Evolutionary conservation across 768 basidiomycete genomes (phyloP).

Genomic region (Xerocomellus intermedius): DNA sequence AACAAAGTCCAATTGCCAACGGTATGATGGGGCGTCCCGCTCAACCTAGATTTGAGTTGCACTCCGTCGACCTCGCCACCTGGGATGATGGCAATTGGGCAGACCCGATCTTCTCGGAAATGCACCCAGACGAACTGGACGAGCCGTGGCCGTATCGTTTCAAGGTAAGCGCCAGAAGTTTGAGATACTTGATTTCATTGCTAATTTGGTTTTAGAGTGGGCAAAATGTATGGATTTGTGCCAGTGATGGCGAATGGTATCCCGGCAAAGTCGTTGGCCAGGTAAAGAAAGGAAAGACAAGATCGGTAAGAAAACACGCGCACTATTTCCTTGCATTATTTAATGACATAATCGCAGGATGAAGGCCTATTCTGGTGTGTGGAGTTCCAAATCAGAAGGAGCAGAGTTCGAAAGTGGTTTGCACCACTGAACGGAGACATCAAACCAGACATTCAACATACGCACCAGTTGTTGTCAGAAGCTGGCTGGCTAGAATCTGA

Average conservation of each 20-base stretch:
- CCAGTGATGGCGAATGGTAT: constrained; percentile 50
- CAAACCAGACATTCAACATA: constrained; percentile 53
- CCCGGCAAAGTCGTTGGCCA: constrained; percentile 47
- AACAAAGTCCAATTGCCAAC: constrained; percentile 1
- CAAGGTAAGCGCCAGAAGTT: constrained; percentile 25
- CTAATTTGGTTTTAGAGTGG: constrained; percentile 34
- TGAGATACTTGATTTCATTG: not conserved
- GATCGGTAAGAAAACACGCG: constrained; percentile 38
- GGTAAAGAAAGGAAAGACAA: constrained; percentile 44
- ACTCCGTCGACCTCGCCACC: constrained; percentile 23
- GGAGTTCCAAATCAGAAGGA: constrained; percentile 36
- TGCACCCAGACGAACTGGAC: constrained; percentile 42
- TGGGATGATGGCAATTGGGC: constrained; percentile 28
- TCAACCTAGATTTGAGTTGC: constrained; percentile 7
- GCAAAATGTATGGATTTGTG: constrained; percentile 53
- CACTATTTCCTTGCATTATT: not conserved
- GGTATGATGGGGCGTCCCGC: not conserved
- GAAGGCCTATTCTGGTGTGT: constrained; percentile 56
- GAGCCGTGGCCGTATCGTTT: constrained; percentile 55
- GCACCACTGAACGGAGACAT: constrained; percentile 65
- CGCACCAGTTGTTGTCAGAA: constrained; percentile 46
- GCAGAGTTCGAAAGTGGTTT: constrained; percentile 55
- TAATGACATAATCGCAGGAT: constrained; percentile 33
- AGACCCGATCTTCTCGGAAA: constrained; percentile 18
- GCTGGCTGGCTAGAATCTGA: constrained; percentile 44